Evolutionary conservation across 2,329 filamentous ascomycete genomes (phyloP).

Genomic region (Phialocephala subalpina): DNA sequence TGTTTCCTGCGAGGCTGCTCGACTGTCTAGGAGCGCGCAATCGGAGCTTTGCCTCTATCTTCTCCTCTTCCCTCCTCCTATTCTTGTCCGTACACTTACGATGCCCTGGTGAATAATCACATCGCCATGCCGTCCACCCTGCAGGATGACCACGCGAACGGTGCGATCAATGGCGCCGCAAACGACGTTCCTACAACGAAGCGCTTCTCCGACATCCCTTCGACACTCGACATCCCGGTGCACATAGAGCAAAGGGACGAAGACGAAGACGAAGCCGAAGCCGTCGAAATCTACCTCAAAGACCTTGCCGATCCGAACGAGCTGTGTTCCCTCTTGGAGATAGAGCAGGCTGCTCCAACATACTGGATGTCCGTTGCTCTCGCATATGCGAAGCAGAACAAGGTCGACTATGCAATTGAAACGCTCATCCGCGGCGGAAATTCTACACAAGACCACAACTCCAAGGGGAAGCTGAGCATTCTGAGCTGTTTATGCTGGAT

Average conservation of each 20-base stretch:
- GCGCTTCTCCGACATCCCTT: conserved; percentile 71
- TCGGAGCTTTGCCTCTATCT: too few relatives aligned
- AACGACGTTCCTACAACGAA: conserved; percentile 34
- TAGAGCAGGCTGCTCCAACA: conserved; percentile 87
- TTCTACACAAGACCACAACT: conserved; percentile 63
- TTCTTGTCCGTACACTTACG: too few relatives aligned
- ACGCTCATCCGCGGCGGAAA: conserved; percentile 72
- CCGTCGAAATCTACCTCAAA: conserved; percentile 91
- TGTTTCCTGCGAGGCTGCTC: too few relatives aligned
- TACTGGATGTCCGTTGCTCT: conserved; percentile 99
- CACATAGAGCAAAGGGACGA: conserved; percentile 43
- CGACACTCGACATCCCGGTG: conserved; percentile 71
- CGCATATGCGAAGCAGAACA: conserved; percentile 95
- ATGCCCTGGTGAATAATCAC: too few relatives aligned
- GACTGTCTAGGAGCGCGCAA: too few relatives aligned
- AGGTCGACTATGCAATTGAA: conserved; percentile 84
- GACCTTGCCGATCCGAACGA: conserved; percentile 88
- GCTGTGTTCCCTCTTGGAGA: conserved; percentile 92
- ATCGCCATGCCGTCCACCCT: too few relatives aligned
- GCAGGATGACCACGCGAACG: conserved; percentile 36
- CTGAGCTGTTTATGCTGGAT: conserved; percentile 75
- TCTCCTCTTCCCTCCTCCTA: too few relatives aligned
- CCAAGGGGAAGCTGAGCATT: conserved; percentile 71
- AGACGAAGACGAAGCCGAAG: conserved; percentile 69
- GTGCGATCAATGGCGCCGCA: conserved; percentile 38